Evolutionary conservation across 176 grass and related monocot genomes (phyloP).

Genomic region (Aegilops bicornis): DNA sequence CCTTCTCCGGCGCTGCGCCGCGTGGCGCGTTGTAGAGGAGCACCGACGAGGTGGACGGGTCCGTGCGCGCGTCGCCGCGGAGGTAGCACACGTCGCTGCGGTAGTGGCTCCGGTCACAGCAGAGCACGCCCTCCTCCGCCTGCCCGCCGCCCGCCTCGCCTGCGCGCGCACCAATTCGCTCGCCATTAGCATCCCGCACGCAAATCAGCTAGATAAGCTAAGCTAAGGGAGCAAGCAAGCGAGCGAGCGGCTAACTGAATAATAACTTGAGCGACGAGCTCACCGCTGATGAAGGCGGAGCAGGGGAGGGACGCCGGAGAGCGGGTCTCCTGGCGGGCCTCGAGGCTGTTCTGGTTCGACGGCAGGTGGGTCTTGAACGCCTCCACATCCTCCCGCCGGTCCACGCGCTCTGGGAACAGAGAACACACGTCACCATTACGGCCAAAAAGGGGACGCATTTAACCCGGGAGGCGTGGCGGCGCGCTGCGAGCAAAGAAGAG

Average conservation of each 20-base stretch:
- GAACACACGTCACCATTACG: conserved; percentile 21
- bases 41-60: conserved; percentile 65
- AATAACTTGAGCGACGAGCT: not conserved
- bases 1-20: conserved; percentile 51
- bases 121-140: conserved; percentile 46
- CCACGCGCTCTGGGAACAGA: conserved; percentile 40
- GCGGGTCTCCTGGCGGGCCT: conserved; percentile 68
- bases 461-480: not conserved
- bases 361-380: conserved; percentile 82
- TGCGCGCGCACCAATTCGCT: conserved; percentile 14
- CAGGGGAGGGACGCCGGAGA: conserved; percentile 65
- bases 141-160: conserved; percentile 40
- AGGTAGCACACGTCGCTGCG: conserved; percentile 90
- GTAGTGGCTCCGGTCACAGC: conserved; percentile 94
- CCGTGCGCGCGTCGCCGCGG: conserved; percentile 82
- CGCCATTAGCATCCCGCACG: not conserved
- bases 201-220: not conserved
- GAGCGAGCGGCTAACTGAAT: not conserved
- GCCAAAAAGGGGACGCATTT: not conserved
- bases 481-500: not conserved
- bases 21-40: conserved; percentile 51
- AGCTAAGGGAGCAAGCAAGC: not conserved
- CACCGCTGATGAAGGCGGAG: conserved; percentile 78
- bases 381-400: conserved; percentile 52
- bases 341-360: conserved; percentile 50